Evolutionary conservation across 108 stramenopile genomes (phyloP).

Genomic region (Discostella stelligeroides): DNA sequence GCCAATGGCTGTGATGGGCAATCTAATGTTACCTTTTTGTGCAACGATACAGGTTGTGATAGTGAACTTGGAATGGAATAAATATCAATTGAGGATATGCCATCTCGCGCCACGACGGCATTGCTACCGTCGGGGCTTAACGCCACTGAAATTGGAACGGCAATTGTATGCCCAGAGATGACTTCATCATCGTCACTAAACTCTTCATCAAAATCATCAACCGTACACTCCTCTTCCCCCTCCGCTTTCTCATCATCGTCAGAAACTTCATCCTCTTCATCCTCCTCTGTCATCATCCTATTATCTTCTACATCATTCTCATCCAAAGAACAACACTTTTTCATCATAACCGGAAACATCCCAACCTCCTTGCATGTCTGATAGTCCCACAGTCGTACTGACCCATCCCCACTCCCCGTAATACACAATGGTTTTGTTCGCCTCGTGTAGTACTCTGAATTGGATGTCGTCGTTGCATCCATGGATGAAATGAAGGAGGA

Average conservation of each 20-base stretch:
- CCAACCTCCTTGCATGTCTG: conserved; percentile 38
- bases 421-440: conserved; percentile 36
- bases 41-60: conserved; percentile 50
- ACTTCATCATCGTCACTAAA: conserved; percentile 13
- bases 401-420: conserved; percentile 73
- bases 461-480: conserved; percentile 40
- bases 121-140: conserved; percentile 28
- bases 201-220: conserved; percentile 4
- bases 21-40: conserved; percentile 41
- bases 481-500: conserved; percentile 66
- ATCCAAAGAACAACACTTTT: conserved; percentile 1
- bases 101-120: conserved; percentile 42
- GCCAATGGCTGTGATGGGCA: conserved; percentile 57
- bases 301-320: conserved; percentile 10
- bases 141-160: conserved; percentile 43
- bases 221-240: conserved; percentile 7
- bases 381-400: conserved; percentile 76
- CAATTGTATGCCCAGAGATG: conserved; percentile 19
- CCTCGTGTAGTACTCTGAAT: neutral
- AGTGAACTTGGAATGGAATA: conserved; percentile 52
- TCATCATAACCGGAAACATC: conserved; percentile 34
- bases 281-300: neutral
- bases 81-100: conserved; percentile 38
- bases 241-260: neutral
- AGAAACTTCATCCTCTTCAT: conserved; percentile 8